These are phyloP conservation scores for Chaetomium tenue DNA, from an alignment of 495 filamentous ascomycete species.

Conservation along the genomic window DNA sequence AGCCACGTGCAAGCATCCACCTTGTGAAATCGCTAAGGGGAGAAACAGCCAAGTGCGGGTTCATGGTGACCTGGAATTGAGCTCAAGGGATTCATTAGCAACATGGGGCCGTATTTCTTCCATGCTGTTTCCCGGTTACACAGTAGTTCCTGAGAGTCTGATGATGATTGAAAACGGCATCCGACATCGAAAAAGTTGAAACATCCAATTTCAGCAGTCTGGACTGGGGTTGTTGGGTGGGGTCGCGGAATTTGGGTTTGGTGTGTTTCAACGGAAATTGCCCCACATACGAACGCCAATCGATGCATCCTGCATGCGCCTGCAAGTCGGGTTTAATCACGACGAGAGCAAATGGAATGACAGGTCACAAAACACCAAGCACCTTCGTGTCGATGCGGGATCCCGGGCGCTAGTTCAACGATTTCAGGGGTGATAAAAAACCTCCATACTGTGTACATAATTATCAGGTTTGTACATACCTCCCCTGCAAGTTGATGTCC, in stretches of 20 bases:
- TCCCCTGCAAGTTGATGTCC: too few species aligned
- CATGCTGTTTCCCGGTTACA: neutral
- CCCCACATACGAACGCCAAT: slow-evolving; percentile 2
- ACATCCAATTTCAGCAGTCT: slow-evolving; percentile 8
- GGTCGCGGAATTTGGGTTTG: neutral
- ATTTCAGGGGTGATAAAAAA: too few species aligned
- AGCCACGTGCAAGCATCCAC: slow-evolving; percentile 13
- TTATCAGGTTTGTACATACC: too few species aligned
- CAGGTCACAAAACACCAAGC: neutral
- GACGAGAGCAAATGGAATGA: neutral
- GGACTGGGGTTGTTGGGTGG: neutral
- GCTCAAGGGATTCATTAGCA: neutral
- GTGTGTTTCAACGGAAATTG: slow-evolving; percentile 8
- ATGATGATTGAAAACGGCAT: neutral
- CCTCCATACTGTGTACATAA: too few species aligned
- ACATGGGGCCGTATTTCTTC: neutral
- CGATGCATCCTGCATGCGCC: neutral
- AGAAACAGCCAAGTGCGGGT: neutral
- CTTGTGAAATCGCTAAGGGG: slow-evolving; percentile 5
- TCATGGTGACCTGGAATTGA: neutral
- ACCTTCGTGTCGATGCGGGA: neutral
- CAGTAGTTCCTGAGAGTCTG: neutral
- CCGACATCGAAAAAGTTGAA: neutral
- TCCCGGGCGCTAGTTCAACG: neutral
- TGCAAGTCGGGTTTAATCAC: neutral